These are phyloP conservation scores for Aspergillus sp. DNA, from an alignment of 2,329 filamentous ascomycete species.

Conservation along the genomic window DNA sequence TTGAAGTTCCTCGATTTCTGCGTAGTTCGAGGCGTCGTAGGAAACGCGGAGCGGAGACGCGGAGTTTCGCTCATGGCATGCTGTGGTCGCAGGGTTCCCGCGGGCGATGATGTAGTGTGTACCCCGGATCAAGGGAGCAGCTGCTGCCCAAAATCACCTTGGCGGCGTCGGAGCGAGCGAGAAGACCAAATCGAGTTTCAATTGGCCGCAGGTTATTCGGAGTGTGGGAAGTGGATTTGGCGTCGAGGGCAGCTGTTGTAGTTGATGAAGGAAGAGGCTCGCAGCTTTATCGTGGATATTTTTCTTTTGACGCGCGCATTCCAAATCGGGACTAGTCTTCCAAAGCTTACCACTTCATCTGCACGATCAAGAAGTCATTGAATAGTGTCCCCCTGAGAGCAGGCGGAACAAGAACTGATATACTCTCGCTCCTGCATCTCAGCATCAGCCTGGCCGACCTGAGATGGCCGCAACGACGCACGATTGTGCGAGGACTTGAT, in stretches of 20 bases:
- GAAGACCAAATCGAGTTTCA: background rate
- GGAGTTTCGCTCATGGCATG: constrained; percentile 84
- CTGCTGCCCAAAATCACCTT: constrained; percentile 1
- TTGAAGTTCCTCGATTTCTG: constrained; percentile 41
- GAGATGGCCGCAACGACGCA: background rate
- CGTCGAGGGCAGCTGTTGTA: background rate
- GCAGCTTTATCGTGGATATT: constrained; percentile 4
- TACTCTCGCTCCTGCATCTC: background rate
- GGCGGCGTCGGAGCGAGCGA: background rate
- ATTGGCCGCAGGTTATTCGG: background rate
- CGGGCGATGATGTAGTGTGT: constrained; percentile 15
- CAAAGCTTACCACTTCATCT: constrained; percentile 2
- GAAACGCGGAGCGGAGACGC: constrained; percentile 80
- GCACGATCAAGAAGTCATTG: background rate
- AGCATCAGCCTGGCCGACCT: background rate
- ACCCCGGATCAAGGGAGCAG: background rate
- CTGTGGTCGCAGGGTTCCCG: constrained; percentile 37
- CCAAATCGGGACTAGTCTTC: constrained; percentile 12
- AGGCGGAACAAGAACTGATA: background rate
- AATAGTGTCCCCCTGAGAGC: background rate
- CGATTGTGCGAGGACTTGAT: background rate
- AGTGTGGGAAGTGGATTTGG: background rate
- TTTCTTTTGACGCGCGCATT: constrained; percentile 15
- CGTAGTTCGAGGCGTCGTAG: constrained; percentile 68
- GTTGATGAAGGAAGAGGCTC: constrained; percentile 2